Base-by-base conservation (phyloP, 2,329 filamentous ascomycete genomes). In the Myriosclerotinia scirpicola region DNA sequence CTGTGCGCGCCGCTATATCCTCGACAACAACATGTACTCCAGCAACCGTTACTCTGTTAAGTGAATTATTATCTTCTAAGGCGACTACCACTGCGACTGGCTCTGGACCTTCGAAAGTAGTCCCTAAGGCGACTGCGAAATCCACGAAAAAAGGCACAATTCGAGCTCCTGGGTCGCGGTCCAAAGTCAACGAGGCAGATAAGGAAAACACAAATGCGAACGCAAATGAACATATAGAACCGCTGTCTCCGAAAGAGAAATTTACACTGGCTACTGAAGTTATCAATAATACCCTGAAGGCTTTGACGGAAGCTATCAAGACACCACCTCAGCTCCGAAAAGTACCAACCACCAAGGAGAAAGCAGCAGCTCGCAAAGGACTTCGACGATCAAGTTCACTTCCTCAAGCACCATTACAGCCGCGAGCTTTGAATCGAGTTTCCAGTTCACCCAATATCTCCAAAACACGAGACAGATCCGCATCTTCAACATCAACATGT, bases 211-310 rank as follows among this genome's bases (percentile, higher is more conserved):
- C 40, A 52, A 70, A 73, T 72, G 70, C 77, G 69, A 71, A 81
- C 44, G 76, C 76, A 54, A 76, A 77, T 46, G 62, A 54, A 38
- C 64, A 68, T 46, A 69, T 55, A 44, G 79, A 79, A 61, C 78
- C 79, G 56, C 76, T 89, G 40, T 79, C 83, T 5, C 75, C 81
- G 6, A 85, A 84, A 71, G 89, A 92, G 67, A 86, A 84, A 76
- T 87, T 87, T 61, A 81, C 85, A 54, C 79, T 93, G 46, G 90
- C 90, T 15, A 92, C 90, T 0, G 85, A 92, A 69, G 81, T 92
- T 46, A 86, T 92, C 73, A 94, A 93, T 75, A 80, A 81, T 8
- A 83, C 87, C 1, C 81, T 93, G 50, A 92, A 90, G 73, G 82
- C 84, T 12, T 81, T 94, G 4, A 83, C 83, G n/a, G 87, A 90